A percentile compares a stretch with the other conserved stretches of the same genome.
Conservation (phyloP, 2,329 filamentous ascomycete genomes). For the Fusarium secorum region DNA sequence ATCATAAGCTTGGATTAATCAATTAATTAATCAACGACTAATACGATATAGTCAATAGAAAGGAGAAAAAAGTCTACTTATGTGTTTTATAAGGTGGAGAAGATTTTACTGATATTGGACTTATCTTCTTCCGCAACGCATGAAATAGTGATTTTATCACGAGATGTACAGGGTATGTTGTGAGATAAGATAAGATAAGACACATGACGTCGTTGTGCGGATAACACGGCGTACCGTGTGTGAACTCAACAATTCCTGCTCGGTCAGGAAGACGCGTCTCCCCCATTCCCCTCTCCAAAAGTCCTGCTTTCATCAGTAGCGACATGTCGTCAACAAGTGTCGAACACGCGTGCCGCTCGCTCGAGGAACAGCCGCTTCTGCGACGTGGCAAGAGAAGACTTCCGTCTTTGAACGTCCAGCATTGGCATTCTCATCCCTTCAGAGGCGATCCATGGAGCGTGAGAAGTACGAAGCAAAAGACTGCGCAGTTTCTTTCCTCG, state of each 20-base stretch:
- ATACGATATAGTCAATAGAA: too few relatives aligned
- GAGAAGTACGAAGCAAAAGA: not conserved
- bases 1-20: too few relatives aligned
- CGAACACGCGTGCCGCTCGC: rapidly evolving
- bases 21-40: too few relatives aligned
- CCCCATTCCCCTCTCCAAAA: rapidly evolving
- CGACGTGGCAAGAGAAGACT: not conserved
- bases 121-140: rapidly evolving
- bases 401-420: conserved; percentile 2
- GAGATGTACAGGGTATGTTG: not conserved
- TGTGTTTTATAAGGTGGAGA: too few relatives aligned
- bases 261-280: rapidly evolving
- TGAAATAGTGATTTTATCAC: rapidly evolving
- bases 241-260: not conserved
- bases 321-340: not conserved
- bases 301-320: rapidly evolving
- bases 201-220: not conserved
- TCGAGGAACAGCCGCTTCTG: not conserved
- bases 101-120: rapidly evolving
- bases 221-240: not conserved
- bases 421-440: conserved; percentile 11
- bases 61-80: too few relatives aligned
- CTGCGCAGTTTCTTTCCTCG: not conserved
- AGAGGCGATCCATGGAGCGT: not conserved
- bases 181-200: not conserved